A percentile compares a stretch with the other conserved stretches of the same genome.
phyloP scores from a whole-genome alignment of 345 rosid species.

The Populus euphratica region DNA sequence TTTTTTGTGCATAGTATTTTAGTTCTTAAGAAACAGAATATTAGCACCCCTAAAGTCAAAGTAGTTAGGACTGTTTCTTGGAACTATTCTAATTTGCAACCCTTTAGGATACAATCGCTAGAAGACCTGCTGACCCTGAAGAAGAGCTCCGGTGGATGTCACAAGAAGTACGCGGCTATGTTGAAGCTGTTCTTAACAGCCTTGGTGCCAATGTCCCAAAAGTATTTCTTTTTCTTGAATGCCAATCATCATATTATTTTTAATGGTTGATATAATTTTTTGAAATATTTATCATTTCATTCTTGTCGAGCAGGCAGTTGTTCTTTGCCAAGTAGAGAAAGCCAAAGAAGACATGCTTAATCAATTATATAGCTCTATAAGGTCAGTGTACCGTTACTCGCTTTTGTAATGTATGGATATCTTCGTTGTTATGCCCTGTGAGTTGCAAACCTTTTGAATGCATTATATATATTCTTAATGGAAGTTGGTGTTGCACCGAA shows the following conservation, averaged over 20 bases:
- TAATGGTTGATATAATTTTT: not conserved
- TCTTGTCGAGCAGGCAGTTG: conserved; percentile 70
- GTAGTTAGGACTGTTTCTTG: not conserved
- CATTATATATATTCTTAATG: not conserved
- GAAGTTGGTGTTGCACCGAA: not conserved
- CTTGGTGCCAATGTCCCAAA: conserved; percentile 98
- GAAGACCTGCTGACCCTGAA: conserved; percentile 95
- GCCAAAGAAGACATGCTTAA: conserved; percentile 98
- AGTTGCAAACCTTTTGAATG: not conserved
- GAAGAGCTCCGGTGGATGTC: conserved; percentile 99
- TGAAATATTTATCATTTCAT: conserved; percentile 14
- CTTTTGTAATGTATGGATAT: not conserved
- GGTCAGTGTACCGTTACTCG: conserved; percentile 39
- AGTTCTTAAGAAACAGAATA: not conserved
- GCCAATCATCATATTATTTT: not conserved
- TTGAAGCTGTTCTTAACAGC: conserved; percentile 99
- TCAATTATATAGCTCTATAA: conserved; percentile 82
- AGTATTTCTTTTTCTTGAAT: conserved; percentile 36
- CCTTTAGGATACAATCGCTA: conserved; percentile 78
- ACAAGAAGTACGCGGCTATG: conserved; percentile 98
- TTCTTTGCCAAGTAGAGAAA: conserved; percentile 99
- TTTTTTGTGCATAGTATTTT: not conserved
- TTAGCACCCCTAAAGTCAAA: not conserved
- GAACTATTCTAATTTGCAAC: not conserved
- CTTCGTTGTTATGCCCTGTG: not conserved